phyloP scores from a whole-genome alignment of 2,329 filamentous ascomycete species.

The Phialophora chinensis region DNA sequence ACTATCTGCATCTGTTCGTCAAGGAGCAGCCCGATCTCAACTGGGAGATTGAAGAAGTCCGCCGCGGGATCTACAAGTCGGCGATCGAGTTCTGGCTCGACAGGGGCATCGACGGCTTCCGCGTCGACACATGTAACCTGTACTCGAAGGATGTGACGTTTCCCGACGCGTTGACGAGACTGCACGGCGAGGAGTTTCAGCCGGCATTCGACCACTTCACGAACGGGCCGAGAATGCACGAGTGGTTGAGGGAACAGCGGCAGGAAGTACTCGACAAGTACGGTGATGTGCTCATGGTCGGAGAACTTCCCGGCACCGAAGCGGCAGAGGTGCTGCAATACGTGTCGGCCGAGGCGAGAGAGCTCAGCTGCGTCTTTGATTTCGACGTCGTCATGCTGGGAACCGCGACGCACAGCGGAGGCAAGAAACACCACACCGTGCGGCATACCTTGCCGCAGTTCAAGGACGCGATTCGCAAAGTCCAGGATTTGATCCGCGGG shows the following conservation, averaged over 20 bases:
- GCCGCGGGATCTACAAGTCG: slow-evolving; percentile 69
- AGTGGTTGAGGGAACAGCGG: slow-evolving; percentile 62
- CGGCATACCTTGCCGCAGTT: slow-evolving; percentile 54
- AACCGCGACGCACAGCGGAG: slow-evolving; percentile 24
- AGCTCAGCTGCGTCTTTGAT: slow-evolving; percentile 75
- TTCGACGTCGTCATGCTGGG: slow-evolving; percentile 61
- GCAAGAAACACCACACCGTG: slow-evolving; percentile 36
- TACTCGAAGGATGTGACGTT: slow-evolving; percentile 39
- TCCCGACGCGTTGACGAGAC: slow-evolving; percentile 46
- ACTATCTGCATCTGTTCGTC: slow-evolving; percentile 75
- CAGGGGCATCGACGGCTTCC: slow-evolving; percentile 71
- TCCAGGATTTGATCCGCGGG: slow-evolving; percentile 61
- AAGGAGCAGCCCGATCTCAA: slow-evolving; percentile 78
- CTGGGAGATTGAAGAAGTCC: slow-evolving; percentile 71
- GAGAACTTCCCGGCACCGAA: slow-evolving; percentile 62
- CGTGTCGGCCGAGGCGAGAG: slow-evolving; percentile 56
- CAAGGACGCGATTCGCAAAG: slow-evolving; percentile 61
- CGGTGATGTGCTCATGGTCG: slow-evolving; percentile 65
- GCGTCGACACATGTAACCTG: slow-evolving; percentile 58
- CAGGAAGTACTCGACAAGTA: slow-evolving; percentile 61
- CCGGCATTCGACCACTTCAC: slow-evolving; percentile 57
- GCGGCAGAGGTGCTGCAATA: slow-evolving; percentile 58
- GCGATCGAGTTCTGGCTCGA: slow-evolving; percentile 77
- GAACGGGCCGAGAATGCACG: slow-evolving; percentile 65
- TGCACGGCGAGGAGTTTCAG: slow-evolving; percentile 54